These are phyloP conservation scores for Microsporum canis DNA, from an alignment of 2,329 filamentous ascomycete genomes.

Conservation along the genomic window DNA sequence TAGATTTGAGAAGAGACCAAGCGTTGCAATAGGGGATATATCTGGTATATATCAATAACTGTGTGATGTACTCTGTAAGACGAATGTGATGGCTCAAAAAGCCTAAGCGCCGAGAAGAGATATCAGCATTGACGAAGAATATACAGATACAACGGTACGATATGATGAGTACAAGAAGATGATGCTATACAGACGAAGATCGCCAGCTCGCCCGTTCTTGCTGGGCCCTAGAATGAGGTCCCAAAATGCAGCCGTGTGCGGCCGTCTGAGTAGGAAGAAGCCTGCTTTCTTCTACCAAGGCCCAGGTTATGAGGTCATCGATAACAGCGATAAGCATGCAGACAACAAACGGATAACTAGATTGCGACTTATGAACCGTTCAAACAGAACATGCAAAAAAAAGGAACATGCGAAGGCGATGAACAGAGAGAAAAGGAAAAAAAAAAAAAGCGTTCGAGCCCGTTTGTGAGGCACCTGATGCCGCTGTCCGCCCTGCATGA, in stretches of 20 bases:
- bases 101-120: not conserved
- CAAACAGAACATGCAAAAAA: not conserved
- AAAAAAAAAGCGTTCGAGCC: not conserved
- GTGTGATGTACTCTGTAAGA: not conserved
- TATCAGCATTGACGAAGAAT: not conserved
- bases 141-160: not conserved
- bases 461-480: not conserved
- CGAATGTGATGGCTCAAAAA: constrained; percentile 2
- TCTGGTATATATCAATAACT: not conserved
- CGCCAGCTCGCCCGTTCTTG: not conserved
- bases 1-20: not conserved
- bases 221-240: not conserved
- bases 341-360: not conserved
- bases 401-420: not conserved
- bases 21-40: not conserved
- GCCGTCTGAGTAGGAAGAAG: not conserved
- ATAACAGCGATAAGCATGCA: not conserved
- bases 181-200: not conserved
- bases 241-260: not conserved
- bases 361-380: not conserved
- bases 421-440: not conserved
- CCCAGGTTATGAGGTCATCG: constrained; percentile 3
- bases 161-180: not conserved
- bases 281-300: not conserved
- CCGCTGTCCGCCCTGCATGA: constrained; percentile 2